These are phyloP conservation scores for Rhizopus arrhizus DNA, from an alignment of 371 early-diverging fungal species.

Conservation along the genomic window DNA sequence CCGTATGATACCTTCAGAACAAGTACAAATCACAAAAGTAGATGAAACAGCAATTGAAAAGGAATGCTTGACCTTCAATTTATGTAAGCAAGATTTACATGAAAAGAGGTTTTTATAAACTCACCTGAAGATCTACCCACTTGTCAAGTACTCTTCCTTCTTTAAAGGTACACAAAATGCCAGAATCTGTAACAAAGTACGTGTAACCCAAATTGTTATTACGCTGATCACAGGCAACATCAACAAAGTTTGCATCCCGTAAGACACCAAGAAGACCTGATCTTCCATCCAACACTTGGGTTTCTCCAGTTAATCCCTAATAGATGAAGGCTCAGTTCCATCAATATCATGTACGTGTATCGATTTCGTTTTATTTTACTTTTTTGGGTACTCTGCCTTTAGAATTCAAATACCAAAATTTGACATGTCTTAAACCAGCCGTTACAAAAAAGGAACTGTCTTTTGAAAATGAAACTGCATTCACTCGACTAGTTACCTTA, in stretches of 20 bases:
- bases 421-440: slow-evolving; percentile 77
- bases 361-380: slow-evolving; percentile 20
- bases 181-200: slow-evolving; percentile 70
- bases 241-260: slow-evolving; percentile 73
- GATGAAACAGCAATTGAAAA: slow-evolving; percentile 67
- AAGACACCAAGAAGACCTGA: slow-evolving; percentile 71
- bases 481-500: slow-evolving; percentile 70
- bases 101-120: neutral
- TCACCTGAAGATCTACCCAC: slow-evolving; percentile 79
- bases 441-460: slow-evolving; percentile 78
- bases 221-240: slow-evolving; percentile 59
- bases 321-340: no score
- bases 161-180: slow-evolving; percentile 71
- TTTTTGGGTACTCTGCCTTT: slow-evolving; percentile 46
- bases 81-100: neutral
- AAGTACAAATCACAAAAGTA: slow-evolving; percentile 70
- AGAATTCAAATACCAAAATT: slow-evolving; percentile 78
- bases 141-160: slow-evolving; percentile 70
- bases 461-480: slow-evolving; percentile 66
- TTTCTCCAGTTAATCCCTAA: slow-evolving; percentile 43
- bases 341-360: no score
- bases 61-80: slow-evolving; percentile 57
- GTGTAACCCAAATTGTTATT: slow-evolving; percentile 53
- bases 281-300: slow-evolving; percentile 73
- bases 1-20: slow-evolving; percentile 73